Conservation (phyloP, 2,329 filamentous ascomycete genomes). For the Dactylonectria estremocensis region DNA sequence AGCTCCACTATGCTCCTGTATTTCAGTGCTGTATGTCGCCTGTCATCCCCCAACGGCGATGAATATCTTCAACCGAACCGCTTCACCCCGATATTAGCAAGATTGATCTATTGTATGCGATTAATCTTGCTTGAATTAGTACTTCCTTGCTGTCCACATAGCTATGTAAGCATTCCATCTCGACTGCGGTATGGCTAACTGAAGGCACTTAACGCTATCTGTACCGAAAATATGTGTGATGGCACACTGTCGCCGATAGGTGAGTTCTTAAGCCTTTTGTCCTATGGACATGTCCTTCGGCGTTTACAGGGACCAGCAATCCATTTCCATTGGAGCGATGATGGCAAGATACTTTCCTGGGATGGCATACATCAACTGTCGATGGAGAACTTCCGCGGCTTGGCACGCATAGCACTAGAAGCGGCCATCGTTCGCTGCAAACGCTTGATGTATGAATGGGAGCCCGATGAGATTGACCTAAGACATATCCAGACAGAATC, state of each 20-base stretch:
- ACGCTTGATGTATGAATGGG: slow-evolving; percentile 17
- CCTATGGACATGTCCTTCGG: slow-evolving; percentile 9
- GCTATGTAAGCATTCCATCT: neutral
- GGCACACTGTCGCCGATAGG: neutral
- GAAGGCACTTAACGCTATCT: neutral
- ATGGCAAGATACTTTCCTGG: slow-evolving; percentile 15
- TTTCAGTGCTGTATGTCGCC: slow-evolving; percentile 11
- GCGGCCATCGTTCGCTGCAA: neutral
- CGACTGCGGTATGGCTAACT: slow-evolving; percentile 13
- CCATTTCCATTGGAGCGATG: slow-evolving; percentile 19
- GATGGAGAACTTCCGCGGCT: slow-evolving; percentile 9
- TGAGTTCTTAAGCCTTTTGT: slow-evolving; percentile 20
- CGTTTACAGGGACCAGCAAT: slow-evolving; percentile 1
- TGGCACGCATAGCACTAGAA: neutral
- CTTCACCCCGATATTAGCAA: slow-evolving; percentile 10
- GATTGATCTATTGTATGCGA: slow-evolving; percentile 17
- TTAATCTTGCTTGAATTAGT: slow-evolving; percentile 15
- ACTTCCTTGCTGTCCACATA: neutral
- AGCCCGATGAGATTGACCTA: neutral
- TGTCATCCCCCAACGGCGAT: neutral
- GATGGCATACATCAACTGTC: slow-evolving; percentile 7
- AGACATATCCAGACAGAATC: slow-evolving; percentile 3
- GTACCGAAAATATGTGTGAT: neutral
- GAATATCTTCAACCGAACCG: slow-evolving; percentile 7
- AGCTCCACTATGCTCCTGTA: slow-evolving; percentile 19